phyloP scores from a whole-genome alignment of 108 stramenopile species.

The Pseudonitzschia pungens region DNA sequence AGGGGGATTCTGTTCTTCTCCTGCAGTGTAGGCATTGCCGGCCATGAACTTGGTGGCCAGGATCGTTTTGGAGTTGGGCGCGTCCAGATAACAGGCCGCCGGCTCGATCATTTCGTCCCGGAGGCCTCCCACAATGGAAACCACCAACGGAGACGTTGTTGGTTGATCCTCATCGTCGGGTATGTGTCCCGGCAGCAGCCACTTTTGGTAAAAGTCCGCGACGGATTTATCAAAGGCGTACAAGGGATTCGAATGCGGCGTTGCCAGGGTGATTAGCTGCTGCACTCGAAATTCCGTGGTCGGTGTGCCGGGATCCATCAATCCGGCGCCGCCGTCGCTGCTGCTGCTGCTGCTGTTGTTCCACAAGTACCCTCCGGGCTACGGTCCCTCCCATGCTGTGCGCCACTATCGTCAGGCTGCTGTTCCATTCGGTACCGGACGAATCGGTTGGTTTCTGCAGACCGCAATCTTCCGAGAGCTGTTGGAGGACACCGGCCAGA shows the following conservation, averaged over 20 bases:
- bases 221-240: slow-evolving; percentile 67
- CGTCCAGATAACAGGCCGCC: slow-evolving; percentile 38
- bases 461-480: slow-evolving; percentile 27
- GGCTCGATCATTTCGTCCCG: slow-evolving; percentile 84
- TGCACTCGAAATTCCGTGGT: slow-evolving; percentile 9
- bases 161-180: not conserved
- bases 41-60: not conserved
- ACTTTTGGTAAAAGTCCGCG: slow-evolving; percentile 27
- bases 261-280: slow-evolving; percentile 64
- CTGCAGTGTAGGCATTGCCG: not conserved
- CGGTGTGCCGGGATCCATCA: too few relatives aligned
- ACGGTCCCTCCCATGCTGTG: slow-evolving; percentile 82
- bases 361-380: slow-evolving; percentile 37
- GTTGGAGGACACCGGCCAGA: slow-evolving; percentile 47
- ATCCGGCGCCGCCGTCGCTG: not conserved
- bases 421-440: not conserved
- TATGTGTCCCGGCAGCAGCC: not conserved
- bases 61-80: not conserved
- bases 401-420: slow-evolving; percentile 59
- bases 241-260: slow-evolving; percentile 56
- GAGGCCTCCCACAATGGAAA: slow-evolving; percentile 76
- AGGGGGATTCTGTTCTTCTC: not conserved
- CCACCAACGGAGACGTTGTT: slow-evolving; percentile 17
- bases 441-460: not conserved
- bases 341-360: slow-evolving; percentile 14